Evolutionary conservation across 1,139 yeast species (phyloP).

Genomic region (Pichia sp.): DNA sequence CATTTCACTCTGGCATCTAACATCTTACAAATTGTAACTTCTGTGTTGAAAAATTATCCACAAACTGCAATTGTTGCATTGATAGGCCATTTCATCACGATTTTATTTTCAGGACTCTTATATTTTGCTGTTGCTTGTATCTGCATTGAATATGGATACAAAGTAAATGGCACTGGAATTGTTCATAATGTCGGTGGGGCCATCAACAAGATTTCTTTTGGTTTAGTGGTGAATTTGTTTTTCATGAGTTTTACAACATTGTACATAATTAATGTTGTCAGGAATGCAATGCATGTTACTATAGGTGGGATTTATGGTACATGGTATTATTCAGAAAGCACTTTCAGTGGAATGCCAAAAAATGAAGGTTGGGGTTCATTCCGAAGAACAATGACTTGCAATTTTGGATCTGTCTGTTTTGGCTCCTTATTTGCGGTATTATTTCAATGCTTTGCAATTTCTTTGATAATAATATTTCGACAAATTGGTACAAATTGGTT

Average conservation of each 20-base stretch:
- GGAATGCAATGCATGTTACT: slow-evolving; percentile 78
- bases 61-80: slow-evolving; percentile 58
- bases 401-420: slow-evolving; percentile 85
- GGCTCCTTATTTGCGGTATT: slow-evolving; percentile 79
- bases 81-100: slow-evolving; percentile 36
- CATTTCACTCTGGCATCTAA: slow-evolving; percentile 56
- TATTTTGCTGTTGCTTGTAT: slow-evolving; percentile 17
- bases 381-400: slow-evolving; percentile 73
- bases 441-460: slow-evolving; percentile 40
- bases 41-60: slow-evolving; percentile 68
- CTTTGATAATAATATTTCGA: too few relatives aligned
- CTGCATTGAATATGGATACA: slow-evolving; percentile 35
- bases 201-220: slow-evolving; percentile 66
- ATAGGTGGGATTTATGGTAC: slow-evolving; percentile 84
- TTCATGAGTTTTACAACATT: slow-evolving; percentile 58
- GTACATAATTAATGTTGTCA: slow-evolving; percentile 76
- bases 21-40: slow-evolving; percentile 62
- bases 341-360: slow-evolving; percentile 76
- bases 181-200: slow-evolving; percentile 5
- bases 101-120: slow-evolving; percentile 22
- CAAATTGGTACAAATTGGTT: slow-evolving; percentile 8
- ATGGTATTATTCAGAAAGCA: slow-evolving; percentile 72
- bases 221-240: slow-evolving; percentile 52
- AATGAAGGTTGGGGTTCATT: slow-evolving; percentile 80
- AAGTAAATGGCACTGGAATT: slow-evolving; percentile 43